Evolutionary conservation across 768 basidiomycete species (phyloP), one percentile per base, ranked within the genome.

Genomic region (Panus rudis): DNA sequence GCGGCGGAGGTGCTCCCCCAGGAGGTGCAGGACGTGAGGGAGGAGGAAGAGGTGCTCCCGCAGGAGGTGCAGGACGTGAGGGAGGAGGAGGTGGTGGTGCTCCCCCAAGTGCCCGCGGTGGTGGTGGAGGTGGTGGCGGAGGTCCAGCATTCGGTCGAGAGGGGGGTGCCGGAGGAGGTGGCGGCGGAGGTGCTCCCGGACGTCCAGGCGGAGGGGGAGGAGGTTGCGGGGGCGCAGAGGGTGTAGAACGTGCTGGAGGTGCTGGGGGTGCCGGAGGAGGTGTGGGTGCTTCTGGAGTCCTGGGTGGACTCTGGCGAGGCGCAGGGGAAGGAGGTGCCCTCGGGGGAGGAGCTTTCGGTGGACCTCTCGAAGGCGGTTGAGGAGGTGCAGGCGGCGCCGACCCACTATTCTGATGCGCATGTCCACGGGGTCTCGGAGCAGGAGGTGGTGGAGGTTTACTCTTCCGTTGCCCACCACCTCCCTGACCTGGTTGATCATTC

Each of bases 331-430:
- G 63, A 7, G 64, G 52, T 42, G 62, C 72, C 48, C 35, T 54
- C 24, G 56, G 43, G 16, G 58, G 57, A 16, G 65, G 59, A 4
- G 50, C 52, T 3, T 63, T 62, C 33, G 52, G 70, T 3, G 73
- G 62, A 41, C 46, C 62, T 4, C 64, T 63, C 49, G 65, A 63
- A 1, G 63, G 70, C 13, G 76, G 65, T 5, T 75, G 66, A 10
- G 74, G 71, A 0, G 77, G 76, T 3, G 81, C 73, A 1, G 81
- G 72, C 2, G 69, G 68, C 17, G 54, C 48, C n/a, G 43, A 37
- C 0, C 41, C 46, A 51, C 57, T 51, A 51, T 56, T 54, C 2
- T 63, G 55, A 43, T 58, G 57, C 20, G 41, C 49, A 42, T 59
- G 51, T 12, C 28, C 31, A 3, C 39, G 39, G n/a, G 59, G 54